phyloP scores from a whole-genome alignment of 441 rosid genomes.

The Populus trichocarpa region DNA sequence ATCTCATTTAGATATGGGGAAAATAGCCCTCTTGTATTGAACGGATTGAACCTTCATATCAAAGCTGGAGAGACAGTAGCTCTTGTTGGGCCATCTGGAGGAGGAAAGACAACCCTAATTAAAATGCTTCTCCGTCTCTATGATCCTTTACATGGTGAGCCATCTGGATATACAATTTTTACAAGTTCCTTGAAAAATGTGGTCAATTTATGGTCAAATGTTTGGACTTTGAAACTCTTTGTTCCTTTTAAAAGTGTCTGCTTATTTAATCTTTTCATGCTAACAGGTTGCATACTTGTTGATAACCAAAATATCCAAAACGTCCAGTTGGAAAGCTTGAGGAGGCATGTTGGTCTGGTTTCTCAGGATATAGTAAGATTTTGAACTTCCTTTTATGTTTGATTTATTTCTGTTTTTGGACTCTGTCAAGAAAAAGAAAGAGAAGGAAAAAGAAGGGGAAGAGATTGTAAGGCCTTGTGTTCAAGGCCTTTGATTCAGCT shows the following conservation, averaged over 20 bases:
- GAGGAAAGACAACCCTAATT: constrained; percentile 88
- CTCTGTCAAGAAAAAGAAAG: not conserved
- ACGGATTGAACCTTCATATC: constrained; percentile 68
- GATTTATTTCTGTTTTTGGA: not conserved
- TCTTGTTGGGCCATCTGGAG: constrained; percentile 92
- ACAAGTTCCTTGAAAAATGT: constrained; percentile 8
- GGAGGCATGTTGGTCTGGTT: constrained; percentile 84
- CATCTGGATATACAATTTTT: constrained; percentile 10
- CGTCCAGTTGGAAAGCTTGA: constrained; percentile 61
- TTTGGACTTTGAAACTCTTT: not conserved
- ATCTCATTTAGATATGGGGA: constrained; percentile 66
- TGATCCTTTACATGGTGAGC: constrained; percentile 68
- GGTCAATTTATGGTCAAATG: constrained; percentile 9
- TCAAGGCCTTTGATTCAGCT: not conserved
- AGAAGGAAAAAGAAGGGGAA: not conserved
- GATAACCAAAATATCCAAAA: constrained; percentile 61
- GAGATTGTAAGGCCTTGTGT: not conserved
- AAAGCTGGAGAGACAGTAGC: constrained; percentile 93
- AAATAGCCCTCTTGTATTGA: constrained; percentile 51
- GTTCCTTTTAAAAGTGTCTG: not conserved
- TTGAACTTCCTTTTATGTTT: not conserved
- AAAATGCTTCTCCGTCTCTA: constrained; percentile 93
- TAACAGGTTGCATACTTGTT: constrained; percentile 58
- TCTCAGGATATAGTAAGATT: constrained; percentile 79
- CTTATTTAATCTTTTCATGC: constrained; percentile 14